Conservation (phyloP, 148 eudicot species). For the Chenopodium formosanum region DNA sequence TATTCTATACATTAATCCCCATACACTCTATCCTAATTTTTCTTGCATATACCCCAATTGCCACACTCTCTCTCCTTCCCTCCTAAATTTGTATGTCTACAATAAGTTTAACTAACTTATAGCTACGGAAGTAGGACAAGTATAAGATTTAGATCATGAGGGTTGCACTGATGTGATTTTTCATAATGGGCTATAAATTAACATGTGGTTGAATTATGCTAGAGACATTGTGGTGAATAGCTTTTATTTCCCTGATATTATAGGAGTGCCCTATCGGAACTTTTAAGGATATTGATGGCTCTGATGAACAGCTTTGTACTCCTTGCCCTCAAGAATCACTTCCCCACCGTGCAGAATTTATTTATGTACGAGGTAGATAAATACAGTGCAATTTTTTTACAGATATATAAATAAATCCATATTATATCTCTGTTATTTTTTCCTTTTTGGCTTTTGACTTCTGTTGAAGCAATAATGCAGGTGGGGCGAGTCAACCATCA, state of each 20-base stretch:
- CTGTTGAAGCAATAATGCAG: constrained; percentile 36
- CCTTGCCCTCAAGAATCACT: constrained; percentile 65
- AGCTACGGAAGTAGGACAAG: background rate
- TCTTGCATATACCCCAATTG: no score
- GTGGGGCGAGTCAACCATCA: constrained; percentile 58
- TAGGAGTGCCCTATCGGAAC: constrained; percentile 93
- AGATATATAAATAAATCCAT: background rate
- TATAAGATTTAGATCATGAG: background rate
- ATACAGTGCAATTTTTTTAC: background rate
- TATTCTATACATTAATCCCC: no score
- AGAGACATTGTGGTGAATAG: background rate
- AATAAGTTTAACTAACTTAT: no score
- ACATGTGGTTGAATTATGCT: background rate
- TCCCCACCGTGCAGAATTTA: constrained; percentile 65
- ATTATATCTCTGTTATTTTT: background rate
- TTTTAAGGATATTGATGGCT: constrained; percentile 73
- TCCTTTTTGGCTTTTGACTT: background rate
- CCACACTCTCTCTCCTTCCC: no score
- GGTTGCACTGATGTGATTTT: background rate
- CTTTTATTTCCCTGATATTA: constrained; percentile 4
- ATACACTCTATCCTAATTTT: no score
- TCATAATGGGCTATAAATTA: background rate
- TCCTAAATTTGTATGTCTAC: no score
- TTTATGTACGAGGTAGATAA: constrained; percentile 66
- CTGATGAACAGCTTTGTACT: constrained; percentile 53